Evolutionary conservation across 139 green algal genomes (phyloP).

Genomic region (Zygnema circumcarinatum): DNA sequence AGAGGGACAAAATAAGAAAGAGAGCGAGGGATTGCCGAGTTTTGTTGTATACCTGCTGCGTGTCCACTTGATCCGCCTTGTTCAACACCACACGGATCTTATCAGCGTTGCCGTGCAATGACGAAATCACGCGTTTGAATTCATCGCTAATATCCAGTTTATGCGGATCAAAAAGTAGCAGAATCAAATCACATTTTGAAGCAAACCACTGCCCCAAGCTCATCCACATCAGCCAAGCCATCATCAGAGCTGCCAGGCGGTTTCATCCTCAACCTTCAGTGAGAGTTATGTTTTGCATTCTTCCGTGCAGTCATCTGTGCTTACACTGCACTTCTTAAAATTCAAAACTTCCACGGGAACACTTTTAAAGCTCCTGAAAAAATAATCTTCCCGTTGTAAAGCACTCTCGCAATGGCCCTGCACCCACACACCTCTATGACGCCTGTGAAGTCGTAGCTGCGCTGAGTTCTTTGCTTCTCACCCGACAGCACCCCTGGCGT

Average conservation of each 20-base stretch:
- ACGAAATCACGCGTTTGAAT: conserved; percentile 84
- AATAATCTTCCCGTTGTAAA: too few relatives aligned
- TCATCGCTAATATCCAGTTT: conserved; percentile 97
- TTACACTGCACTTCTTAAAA: too few relatives aligned
- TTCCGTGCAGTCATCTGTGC: too few relatives aligned
- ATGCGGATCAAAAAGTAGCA: conserved; percentile 97
- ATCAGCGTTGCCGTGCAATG: conserved; percentile 84
- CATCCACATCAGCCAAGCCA: too few relatives aligned
- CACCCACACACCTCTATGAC: conserved; percentile 63
- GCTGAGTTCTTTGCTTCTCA: conserved; percentile 95
- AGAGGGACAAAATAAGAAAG: too few relatives aligned
- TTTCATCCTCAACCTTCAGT: too few relatives aligned
- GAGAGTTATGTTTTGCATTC: too few relatives aligned
- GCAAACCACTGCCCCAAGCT: conserved; percentile 89
- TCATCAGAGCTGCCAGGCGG: too few relatives aligned
- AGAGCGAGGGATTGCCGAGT: too few relatives aligned
- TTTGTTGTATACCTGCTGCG: conserved; percentile 63
- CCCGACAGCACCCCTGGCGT: conserved; percentile 92
- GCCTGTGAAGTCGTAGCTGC: conserved; percentile 88
- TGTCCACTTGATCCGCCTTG: conserved; percentile 87
- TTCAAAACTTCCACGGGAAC: too few relatives aligned
- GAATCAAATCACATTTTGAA: conserved; percentile 90
- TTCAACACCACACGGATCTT: conserved; percentile 96
- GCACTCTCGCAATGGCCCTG: too few relatives aligned
- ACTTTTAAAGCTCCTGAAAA: too few relatives aligned